Conservation (phyloP, 2,329 filamentous ascomycete species). For the Colletotrichum cuscutae region DNA sequence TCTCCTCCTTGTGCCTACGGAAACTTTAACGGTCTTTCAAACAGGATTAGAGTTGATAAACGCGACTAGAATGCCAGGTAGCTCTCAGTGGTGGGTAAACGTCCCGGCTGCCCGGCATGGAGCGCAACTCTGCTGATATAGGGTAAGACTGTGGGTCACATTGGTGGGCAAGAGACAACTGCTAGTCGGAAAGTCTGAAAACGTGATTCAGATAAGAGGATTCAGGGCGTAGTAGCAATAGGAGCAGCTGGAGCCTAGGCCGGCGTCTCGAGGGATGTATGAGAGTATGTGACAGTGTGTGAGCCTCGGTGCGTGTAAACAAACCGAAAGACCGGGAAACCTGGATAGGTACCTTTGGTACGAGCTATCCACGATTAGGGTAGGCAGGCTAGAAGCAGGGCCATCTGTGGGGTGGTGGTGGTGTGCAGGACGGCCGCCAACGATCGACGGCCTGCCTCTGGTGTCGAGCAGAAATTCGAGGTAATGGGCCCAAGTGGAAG, state of each 20-base stretch:
- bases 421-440: neutral
- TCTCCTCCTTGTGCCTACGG: neutral
- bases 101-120: neutral
- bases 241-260: too few relatives aligned
- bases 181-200: neutral
- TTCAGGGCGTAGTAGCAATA: too few relatives aligned
- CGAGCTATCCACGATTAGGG: neutral
- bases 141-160: neutral
- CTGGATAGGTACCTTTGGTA: neutral
- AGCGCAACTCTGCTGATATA: neutral
- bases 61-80: neutral
- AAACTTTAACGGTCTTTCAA: neutral
- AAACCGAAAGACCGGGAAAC: neutral
- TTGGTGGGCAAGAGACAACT: neutral
- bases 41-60: neutral
- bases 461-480: neutral
- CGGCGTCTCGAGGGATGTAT: too few relatives aligned
- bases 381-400: neutral
- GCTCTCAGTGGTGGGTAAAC: neutral
- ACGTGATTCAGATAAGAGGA: neutral
- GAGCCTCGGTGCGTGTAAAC: neutral
- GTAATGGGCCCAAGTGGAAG: neutral
- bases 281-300: neutral
- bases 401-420: neutral
- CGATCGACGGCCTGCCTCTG: neutral